Base-by-base conservation (phyloP, 2,329 filamentous ascomycete genomes). In the Metarhizium rileyi region DNA sequence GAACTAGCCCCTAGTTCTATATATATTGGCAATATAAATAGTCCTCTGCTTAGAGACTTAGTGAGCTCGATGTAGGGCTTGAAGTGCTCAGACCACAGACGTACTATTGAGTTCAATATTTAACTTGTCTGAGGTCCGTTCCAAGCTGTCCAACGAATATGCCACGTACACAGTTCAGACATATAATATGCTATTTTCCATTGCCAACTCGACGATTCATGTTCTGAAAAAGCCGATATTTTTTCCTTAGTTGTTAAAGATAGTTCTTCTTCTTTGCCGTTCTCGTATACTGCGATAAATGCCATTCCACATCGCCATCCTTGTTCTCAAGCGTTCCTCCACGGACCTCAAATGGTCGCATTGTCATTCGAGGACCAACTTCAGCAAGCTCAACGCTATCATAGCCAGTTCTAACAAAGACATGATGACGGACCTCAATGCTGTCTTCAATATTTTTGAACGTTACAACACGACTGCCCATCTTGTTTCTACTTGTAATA, bases 301-400 rank as follows among this genome's bases (percentile, higher is more conserved):
- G 86, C 93, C 93, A 98, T 70, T 98, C 93, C 4, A 94, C 83
- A 68, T 98, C 93, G 4, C 91, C 91, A 57, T 94, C 87, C 67
- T 94, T 94, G 62, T 90, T 95, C 64, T 97, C 93, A 52, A 96
- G 72, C 4, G 91, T 95, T 16, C 93, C 91, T 48, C 84, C 85
- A 44, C 90, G 78, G 53, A 98, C 95, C 71, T 97, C 89, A 63
- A 97, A 98, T 48, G 90, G 73, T 57, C 89, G 78, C 89, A 97
- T 93, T n/a, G 90, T 95, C 88, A 97, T 95, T 50, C 93, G 78
- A 1, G 93, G 93, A 0, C 91, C 90, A 46, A 95, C 89, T 66
- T 95, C 90, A 14, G 87, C 84, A 59, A 95, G 70, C 66, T 95
- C 90, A 3, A 97, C 88, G 51, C 85, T 87, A 62, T 95, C 84